Base-by-base conservation (phyloP, 2,329 filamentous ascomycete genomes). In the Claviceps sorghi region DNA sequence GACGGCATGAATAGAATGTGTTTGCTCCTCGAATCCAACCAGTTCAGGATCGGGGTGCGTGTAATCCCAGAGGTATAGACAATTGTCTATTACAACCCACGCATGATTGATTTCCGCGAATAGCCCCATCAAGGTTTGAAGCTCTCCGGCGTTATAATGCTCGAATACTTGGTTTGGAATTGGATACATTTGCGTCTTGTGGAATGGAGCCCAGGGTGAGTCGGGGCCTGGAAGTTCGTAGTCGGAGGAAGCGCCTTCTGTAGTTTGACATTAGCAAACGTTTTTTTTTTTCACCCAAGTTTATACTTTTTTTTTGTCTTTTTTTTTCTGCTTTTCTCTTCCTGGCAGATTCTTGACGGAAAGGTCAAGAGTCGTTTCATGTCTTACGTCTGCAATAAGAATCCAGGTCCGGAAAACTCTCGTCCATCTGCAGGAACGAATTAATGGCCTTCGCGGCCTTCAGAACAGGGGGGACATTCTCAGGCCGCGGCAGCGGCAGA, bases 31-130 rank as follows among this genome's bases (percentile, higher is more conserved):
- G 62, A 87, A 96, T 19, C 91, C 91, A 58, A 95, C 85, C 43
- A 96, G 75, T 64, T 95, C 87, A 5, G 91, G 88, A 59, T 91
- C 88, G n/a, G 87, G 82, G 64, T 88, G 80, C 7, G 89, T 95
- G 67, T 96, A 98, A 69, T 98, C 91, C 94, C 94, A 98, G 17
- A 98, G 76, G 65, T 96, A 98, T 45, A 98, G 75, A 56, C 88
- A 87, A 70, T 95, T 96, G 71, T 98, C 93, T 64, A 98, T 93
- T 26, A 87, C 82, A 52, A 95, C 86, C 86, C 90, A 98, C 32
- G 91, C 93, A 68, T 97, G 89, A 62, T 91, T 90, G 62, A 98
- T 78, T 68, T 94, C 87, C 19, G 93, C 87, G 67, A 98, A 97
- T 36, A 98, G 74, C 10, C 94, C 94, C 86, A 98, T 95, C 62